phyloP scores from a whole-genome alignment of 257 asterid genomes.

The Avicennia marina region DNA sequence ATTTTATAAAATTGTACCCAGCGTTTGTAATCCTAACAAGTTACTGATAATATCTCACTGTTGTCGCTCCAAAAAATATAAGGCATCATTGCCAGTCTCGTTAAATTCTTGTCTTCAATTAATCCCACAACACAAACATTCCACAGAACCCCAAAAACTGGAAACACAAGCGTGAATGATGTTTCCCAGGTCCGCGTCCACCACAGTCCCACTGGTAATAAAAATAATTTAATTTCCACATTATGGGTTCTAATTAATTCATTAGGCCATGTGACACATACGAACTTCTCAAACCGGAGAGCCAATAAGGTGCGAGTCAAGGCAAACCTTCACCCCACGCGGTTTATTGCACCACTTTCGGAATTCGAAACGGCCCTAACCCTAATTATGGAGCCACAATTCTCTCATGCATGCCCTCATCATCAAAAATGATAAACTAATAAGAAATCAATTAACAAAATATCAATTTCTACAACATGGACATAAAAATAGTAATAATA shows the following conservation, averaged over 20 bases:
- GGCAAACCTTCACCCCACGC: conserved; percentile 26
- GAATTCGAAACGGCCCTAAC: neutral
- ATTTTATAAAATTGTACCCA: too few relatives aligned
- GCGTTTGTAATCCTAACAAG: too few relatives aligned
- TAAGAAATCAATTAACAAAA: too few relatives aligned
- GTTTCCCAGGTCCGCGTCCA: conserved; percentile 20
- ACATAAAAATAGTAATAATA: too few relatives aligned
- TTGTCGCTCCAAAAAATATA: too few relatives aligned
- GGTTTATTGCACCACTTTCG: conserved; percentile 15
- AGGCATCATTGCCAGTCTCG: too few relatives aligned
- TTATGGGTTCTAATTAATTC: neutral
- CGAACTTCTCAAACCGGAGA: neutral
- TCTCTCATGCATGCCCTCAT: too few relatives aligned
- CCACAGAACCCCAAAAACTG: conserved; percentile 16
- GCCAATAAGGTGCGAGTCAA: conserved; percentile 17
- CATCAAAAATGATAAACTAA: too few relatives aligned
- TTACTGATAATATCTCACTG: too few relatives aligned
- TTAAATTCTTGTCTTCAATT: too few relatives aligned
- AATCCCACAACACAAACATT: conserved; percentile 4
- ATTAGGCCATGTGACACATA: conserved; percentile 17
- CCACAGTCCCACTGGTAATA: neutral
- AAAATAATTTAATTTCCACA: neutral
- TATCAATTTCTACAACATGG: too few relatives aligned
- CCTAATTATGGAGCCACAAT: neutral
- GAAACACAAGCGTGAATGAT: conserved; percentile 22